phyloP scores from a whole-genome alignment of 495 filamentous ascomycete genomes.

The Talaromyces liani region DNA sequence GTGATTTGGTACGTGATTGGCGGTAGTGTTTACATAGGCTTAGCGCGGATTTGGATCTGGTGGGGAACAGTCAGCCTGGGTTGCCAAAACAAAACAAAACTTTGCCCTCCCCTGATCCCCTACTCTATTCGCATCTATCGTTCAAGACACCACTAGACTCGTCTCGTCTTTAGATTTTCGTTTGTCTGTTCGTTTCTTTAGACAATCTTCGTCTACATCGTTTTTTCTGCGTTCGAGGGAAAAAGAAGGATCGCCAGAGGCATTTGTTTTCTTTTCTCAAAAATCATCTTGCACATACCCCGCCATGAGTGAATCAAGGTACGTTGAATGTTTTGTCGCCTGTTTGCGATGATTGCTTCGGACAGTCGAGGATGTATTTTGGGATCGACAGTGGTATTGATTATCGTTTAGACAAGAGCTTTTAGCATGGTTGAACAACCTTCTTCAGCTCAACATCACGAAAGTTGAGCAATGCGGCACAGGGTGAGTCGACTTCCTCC shows the following conservation, averaged over 20 bases:
- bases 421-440: constrained; percentile 93
- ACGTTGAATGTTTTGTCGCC: constrained; percentile 12
- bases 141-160: neutral
- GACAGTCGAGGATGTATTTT: neutral
- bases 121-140: neutral
- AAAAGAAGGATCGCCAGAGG: neutral
- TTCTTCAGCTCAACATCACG: constrained; percentile 93
- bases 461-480: constrained; percentile 99
- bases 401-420: constrained; percentile 73
- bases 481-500: constrained; percentile 59
- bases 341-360: neutral
- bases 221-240: neutral
- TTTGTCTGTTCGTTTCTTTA: neutral
- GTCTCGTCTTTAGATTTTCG: neutral
- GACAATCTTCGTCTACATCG: neutral
- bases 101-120: neutral
- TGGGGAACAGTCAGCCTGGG: constrained; percentile 1
- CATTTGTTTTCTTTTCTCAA: neutral
- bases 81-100: constrained; percentile 8
- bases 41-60: constrained; percentile 1
- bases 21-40: constrained; percentile 1
- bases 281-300: constrained; percentile 20
- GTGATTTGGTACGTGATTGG: neutral
- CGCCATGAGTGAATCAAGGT: constrained; percentile 52
- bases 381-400: neutral